Percentiles rank a stretch among this genome's conserved stretches.
Evolutionary conservation across 768 basidiomycete species (phyloP).

Genomic region (Sporobolomyces roseus): DNA sequence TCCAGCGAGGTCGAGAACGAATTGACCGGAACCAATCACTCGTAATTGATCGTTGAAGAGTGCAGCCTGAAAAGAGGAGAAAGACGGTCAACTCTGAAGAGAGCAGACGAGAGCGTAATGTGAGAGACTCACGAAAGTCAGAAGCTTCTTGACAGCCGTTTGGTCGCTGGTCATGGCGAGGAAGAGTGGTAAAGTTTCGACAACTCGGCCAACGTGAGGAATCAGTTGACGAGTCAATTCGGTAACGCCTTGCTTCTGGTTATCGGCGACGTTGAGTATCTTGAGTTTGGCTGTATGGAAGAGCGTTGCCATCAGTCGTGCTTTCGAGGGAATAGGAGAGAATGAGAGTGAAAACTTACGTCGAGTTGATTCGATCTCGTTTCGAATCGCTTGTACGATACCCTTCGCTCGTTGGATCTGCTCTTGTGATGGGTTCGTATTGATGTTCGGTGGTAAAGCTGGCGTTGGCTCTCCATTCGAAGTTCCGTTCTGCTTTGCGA

Average conservation of each 20-base stretch:
- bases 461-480: neutral
- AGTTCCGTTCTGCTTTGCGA: neutral
- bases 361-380: constrained; percentile 11
- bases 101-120: neutral
- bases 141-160: constrained; percentile 21
- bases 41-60: constrained; percentile 42
- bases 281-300: constrained; percentile 25
- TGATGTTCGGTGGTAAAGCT: neutral
- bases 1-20: constrained; percentile 37
- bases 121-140: constrained; percentile 36
- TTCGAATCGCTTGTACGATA: constrained; percentile 6
- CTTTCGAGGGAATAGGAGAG: neutral
- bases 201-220: constrained; percentile 37
- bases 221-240: constrained; percentile 30
- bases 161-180: constrained; percentile 39
- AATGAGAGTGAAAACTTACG: constrained; percentile 4
- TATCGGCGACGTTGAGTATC: constrained; percentile 20
- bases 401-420: constrained; percentile 28
- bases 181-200: constrained; percentile 42
- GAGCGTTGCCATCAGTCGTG: neutral
- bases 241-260: constrained; percentile 26
- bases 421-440: constrained; percentile 24
- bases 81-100: neutral
- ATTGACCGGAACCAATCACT: constrained; percentile 29
- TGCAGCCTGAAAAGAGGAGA: constrained; percentile 15